Conservation (phyloP, 345 rosid species). For the Eucalyptus cloeziana region DNA sequence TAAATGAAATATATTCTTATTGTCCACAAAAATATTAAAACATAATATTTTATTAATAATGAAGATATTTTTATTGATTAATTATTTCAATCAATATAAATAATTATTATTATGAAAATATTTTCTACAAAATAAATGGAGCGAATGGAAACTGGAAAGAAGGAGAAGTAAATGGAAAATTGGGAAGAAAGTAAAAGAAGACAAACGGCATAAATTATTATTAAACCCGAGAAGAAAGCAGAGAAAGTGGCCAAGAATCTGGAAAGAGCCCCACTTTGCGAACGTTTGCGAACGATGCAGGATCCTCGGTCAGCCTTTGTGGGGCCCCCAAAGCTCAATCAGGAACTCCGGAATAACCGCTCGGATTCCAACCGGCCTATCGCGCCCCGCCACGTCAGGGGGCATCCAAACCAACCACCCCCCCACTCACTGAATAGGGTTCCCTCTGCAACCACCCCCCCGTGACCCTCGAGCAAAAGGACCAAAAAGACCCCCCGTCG, state of each 20-base stretch:
- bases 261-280: not conserved
- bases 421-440: not conserved
- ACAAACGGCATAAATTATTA: not conserved
- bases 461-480: not conserved
- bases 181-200: not conserved
- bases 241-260: not conserved
- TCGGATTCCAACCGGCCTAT: not conserved
- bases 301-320: not conserved
- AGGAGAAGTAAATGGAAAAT: not conserved
- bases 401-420: not conserved
- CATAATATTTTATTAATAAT: too few species aligned
- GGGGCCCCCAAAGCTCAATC: not conserved
- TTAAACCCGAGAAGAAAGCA: not conserved
- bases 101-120: too few species aligned
- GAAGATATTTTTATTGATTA: too few species aligned
- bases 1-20: too few species aligned
- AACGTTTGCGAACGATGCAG: not conserved
- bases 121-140: too few species aligned
- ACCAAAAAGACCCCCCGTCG: not conserved
- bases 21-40: too few species aligned
- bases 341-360: not conserved
- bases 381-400: not conserved
- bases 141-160: not conserved
- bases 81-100: too few species aligned
- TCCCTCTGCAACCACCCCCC: not conserved